Conservation (phyloP, 768 basidiomycete species). For the Lactarius deliciosus region DNA sequence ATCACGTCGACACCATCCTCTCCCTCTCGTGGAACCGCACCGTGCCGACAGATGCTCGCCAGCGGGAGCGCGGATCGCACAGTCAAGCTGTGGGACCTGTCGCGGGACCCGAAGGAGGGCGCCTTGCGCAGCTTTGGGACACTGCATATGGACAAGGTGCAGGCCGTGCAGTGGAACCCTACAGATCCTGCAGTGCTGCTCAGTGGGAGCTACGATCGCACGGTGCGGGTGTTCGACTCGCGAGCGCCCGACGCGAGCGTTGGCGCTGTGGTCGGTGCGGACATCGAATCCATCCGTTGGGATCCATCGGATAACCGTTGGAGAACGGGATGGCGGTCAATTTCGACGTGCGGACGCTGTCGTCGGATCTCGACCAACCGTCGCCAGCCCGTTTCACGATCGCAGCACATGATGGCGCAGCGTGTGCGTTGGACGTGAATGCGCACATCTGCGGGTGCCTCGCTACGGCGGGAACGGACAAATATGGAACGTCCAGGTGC, state of each 20-base stretch:
- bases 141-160: slow-evolving; percentile 91
- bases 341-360: slow-evolving; percentile 85
- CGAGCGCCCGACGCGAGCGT: slow-evolving; percentile 79
- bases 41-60: slow-evolving; percentile 87
- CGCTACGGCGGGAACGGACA: slow-evolving; percentile 95
- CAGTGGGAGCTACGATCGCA: slow-evolving; percentile 92
- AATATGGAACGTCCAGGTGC: slow-evolving; percentile 90
- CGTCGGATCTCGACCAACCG: slow-evolving; percentile 49
- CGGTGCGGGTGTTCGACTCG: slow-evolving; percentile 89
- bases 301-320: slow-evolving; percentile 36
- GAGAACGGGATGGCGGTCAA: slow-evolving; percentile 94
- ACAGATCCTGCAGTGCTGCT: slow-evolving; percentile 86
- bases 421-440: slow-evolving; percentile 87
- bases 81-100: slow-evolving; percentile 97
- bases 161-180: slow-evolving; percentile 94
- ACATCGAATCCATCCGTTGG: slow-evolving; percentile 76
- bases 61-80: slow-evolving; percentile 93
- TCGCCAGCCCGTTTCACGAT: slow-evolving; percentile 83
- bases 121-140: slow-evolving; percentile 84
- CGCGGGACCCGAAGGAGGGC: slow-evolving; percentile 54
- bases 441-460: slow-evolving; percentile 88
- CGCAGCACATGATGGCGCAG: slow-evolving; percentile 89
- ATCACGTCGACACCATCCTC: slow-evolving; percentile 96
- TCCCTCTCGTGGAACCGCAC: slow-evolving; percentile 87
- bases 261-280: slow-evolving; percentile 82